A percentile compares a stretch with the other conserved stretches of the same genome.
Conservation (phyloP, 164 flowering plant genomes). For the Saururus chinensis region DNA sequence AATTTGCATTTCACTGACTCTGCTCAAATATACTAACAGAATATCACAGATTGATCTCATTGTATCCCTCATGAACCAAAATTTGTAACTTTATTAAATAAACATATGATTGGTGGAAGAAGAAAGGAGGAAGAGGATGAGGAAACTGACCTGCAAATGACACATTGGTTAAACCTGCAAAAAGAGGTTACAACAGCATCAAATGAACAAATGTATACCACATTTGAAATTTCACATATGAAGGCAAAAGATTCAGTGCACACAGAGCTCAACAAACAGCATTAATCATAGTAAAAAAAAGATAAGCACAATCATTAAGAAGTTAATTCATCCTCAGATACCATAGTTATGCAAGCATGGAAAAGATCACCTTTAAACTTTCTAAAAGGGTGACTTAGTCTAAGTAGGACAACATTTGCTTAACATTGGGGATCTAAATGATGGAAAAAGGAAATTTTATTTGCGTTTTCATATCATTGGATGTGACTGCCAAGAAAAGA, state of each 20-base stretch:
- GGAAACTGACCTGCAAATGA: constrained; percentile 60
- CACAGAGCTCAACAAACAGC: not conserved
- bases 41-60: not conserved
- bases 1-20: not conserved
- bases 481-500: too few species aligned
- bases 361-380: too few species aligned
- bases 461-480: too few species aligned
- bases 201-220: not conserved
- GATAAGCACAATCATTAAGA: too few species aligned
- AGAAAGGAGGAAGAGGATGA: not conserved
- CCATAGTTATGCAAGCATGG: too few species aligned
- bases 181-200: constrained; percentile 6
- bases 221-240: not conserved
- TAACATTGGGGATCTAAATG: too few species aligned
- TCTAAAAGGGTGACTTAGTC: too few species aligned
- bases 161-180: constrained; percentile 59
- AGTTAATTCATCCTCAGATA: too few species aligned
- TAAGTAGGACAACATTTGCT: too few species aligned
- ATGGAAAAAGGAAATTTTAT: too few species aligned
- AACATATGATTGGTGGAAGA: not conserved
- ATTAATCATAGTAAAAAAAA: too few species aligned
- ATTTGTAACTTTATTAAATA: not conserved
- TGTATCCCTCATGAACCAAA: not conserved
- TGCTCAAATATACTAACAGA: not conserved
- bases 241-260: not conserved